Evolutionary conservation across 2,329 filamentous ascomycete species (phyloP).

Genomic region (Talaromyces sp.): DNA sequence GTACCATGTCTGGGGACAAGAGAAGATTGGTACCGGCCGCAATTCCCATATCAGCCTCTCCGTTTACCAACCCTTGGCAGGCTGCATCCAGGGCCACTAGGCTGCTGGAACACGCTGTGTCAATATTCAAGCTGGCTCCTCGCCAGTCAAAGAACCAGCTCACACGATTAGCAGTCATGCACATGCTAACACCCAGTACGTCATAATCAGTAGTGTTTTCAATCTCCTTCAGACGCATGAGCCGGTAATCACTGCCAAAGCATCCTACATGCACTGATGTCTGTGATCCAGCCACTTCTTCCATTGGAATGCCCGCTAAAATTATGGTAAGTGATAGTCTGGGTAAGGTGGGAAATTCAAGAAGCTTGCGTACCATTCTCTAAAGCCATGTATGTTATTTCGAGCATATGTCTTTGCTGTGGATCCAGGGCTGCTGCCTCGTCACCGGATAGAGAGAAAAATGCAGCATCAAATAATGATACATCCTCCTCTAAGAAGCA

Average conservation of each 20-base stretch:
- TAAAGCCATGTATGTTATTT: neutral
- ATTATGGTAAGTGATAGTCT: neutral
- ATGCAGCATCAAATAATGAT: slow-evolving; percentile 4
- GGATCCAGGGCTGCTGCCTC: slow-evolving; percentile 2
- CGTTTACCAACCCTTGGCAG: slow-evolving; percentile 1
- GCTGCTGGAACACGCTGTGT: slow-evolving; percentile 23
- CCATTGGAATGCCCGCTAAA: neutral
- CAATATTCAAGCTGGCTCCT: slow-evolving; percentile 16
- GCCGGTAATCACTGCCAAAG: neutral
- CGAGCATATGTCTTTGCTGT: neutral
- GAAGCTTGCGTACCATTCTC: neutral
- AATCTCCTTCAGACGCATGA: neutral
- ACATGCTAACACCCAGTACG: neutral
- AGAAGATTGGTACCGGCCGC: neutral
- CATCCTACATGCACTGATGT: neutral
- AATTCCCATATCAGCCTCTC: neutral
- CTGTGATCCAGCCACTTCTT: neutral
- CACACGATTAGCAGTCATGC: slow-evolving; percentile 6
- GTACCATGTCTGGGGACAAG: slow-evolving; percentile 6
- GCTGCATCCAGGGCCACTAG: slow-evolving; percentile 17
- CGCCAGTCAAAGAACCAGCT: slow-evolving; percentile 16
- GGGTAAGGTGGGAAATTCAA: too few species aligned
- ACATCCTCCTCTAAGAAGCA: slow-evolving; percentile 3
- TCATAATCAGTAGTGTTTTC: neutral
- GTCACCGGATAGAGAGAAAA: neutral